Evolutionary conservation across 106 monocot species (phyloP).

Genomic region (Dendrobium officinale): DNA sequence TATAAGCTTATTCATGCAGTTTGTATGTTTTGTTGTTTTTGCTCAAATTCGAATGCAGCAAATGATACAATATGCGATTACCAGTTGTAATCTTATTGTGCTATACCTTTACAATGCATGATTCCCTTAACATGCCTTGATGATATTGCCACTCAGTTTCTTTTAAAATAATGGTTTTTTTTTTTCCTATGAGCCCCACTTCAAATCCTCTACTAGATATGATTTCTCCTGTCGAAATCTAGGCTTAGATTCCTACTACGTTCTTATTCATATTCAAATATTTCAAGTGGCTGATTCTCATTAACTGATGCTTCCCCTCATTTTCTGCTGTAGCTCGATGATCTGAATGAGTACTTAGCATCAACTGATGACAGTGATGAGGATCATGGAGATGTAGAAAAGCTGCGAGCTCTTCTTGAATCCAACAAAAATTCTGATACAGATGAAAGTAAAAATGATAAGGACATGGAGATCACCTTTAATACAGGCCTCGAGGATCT

Average conservation of each 20-base stretch:
- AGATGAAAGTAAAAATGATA: conserved; percentile 37
- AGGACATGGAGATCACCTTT: conserved; percentile 95
- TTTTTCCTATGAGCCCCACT: too few species aligned
- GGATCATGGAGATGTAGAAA: conserved; percentile 27
- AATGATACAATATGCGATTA: neutral
- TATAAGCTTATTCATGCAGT: neutral
- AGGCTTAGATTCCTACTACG: too few species aligned
- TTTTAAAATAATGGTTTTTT: too few species aligned
- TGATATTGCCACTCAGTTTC: too few species aligned
- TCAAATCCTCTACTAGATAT: too few species aligned
- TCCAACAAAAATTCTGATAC: conserved; percentile 35
- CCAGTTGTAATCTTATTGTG: too few species aligned
- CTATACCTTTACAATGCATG: too few species aligned
- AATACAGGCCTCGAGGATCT: conserved; percentile 92
- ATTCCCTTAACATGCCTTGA: too few species aligned
- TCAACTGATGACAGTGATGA: conserved; percentile 50
- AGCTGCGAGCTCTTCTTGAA: conserved; percentile 46
- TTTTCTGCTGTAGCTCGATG: conserved; percentile 44
- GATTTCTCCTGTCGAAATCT: too few species aligned
- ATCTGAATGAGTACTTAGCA: conserved; percentile 62
- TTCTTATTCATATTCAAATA: neutral
- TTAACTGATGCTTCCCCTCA: neutral
- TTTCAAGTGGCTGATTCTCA: neutral
- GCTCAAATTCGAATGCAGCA: neutral
- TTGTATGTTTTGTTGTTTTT: neutral